Evolutionary conservation across 1,139 yeast genomes (phyloP), one percentile per base, ranked within the genome.

Genomic region (Scheffersomyces segobiensis): DNA sequence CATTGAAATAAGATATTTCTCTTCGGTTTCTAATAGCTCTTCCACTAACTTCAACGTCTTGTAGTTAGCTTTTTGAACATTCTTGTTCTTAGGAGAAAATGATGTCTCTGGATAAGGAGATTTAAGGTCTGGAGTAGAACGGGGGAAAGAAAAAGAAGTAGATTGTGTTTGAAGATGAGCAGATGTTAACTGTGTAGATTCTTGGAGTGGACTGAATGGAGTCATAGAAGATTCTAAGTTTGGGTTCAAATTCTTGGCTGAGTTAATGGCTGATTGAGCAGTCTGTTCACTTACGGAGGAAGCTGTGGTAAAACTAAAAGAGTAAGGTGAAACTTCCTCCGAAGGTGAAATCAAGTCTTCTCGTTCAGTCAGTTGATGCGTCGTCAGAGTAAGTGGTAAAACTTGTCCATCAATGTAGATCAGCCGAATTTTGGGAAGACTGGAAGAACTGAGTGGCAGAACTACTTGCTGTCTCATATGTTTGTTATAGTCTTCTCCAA

Each of bases 21-120:
- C 74, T 65, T 86, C 89, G 19, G 84, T 83, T 10, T 74, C 76
- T 0, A 79, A 56, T 2, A 85, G 65, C 65, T 86, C 89, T 57
- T 81, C 80, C 18, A 84, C 67, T 12, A 78, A 70, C 51, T 72
- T 75, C 47, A 67, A 70, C 53, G 83, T 62, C 46, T 72, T 71
- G 55, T 67, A 72, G 0, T 68, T 64, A 21, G 58, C 48, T 14
- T 6, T 10, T 7, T 47, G 22, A 14, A 49, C 46, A 14, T 18
- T 32, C 10, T 58, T 53, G 17, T 53, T 50, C 10, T 26, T 26
- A 1, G 67, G 67, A 3, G 68, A 63, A 39, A 55, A 65, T 6
- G 67, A 61, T 1, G 60, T 22, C 1, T 24, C 42, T 24, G 68
- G 67, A 6, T 50, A 47, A 2, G 68, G 68, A 10, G 66, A 62